Percentiles rank a stretch among this genome's conserved stretches.
Conservation (phyloP, 2,329 filamentous ascomycete genomes). For the Atkinsonella hypoxylon region DNA sequence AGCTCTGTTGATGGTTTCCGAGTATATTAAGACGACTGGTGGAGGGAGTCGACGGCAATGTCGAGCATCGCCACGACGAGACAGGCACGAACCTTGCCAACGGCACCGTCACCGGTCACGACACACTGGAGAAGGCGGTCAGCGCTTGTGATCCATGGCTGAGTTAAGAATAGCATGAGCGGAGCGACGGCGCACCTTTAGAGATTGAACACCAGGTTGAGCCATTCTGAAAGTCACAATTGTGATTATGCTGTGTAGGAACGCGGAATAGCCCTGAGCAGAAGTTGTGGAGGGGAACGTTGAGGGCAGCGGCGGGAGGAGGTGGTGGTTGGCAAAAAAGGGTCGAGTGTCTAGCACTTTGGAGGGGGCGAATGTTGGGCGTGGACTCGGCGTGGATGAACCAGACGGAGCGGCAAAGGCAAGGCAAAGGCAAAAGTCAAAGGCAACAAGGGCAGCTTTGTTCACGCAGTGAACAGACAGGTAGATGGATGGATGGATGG, state of each 20-base stretch:
- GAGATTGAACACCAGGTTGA: constrained; percentile 73
- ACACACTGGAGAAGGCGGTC: constrained; percentile 57
- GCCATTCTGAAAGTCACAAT: constrained; percentile 43
- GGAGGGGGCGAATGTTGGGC: background rate
- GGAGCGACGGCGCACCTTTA: constrained; percentile 59
- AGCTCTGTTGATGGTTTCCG: background rate
- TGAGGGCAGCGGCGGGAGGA: constrained; percentile 3
- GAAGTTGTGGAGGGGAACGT: constrained; percentile 5
- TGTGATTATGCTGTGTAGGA: background rate
- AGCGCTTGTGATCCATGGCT: constrained; percentile 13
- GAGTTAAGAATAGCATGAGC: background rate
- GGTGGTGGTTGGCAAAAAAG: constrained; percentile 2
- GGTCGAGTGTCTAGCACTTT: constrained; percentile 8
- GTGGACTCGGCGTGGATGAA: background rate
- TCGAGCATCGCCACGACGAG: background rate
- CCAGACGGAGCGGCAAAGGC: too few species aligned
- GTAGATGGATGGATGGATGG: too few species aligned
- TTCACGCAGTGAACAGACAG: too few species aligned
- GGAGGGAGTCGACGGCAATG: background rate
- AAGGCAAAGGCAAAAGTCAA: too few species aligned
- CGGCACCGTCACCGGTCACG: constrained; percentile 97
- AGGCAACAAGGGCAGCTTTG: too few species aligned
- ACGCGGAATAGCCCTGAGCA: background rate
- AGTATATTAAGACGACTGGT: background rate
- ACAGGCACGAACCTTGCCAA: constrained; percentile 55